Base-by-base conservation (phyloP, 768 basidiomycete species). In the Leucogyrophana mollusca region DNA sequence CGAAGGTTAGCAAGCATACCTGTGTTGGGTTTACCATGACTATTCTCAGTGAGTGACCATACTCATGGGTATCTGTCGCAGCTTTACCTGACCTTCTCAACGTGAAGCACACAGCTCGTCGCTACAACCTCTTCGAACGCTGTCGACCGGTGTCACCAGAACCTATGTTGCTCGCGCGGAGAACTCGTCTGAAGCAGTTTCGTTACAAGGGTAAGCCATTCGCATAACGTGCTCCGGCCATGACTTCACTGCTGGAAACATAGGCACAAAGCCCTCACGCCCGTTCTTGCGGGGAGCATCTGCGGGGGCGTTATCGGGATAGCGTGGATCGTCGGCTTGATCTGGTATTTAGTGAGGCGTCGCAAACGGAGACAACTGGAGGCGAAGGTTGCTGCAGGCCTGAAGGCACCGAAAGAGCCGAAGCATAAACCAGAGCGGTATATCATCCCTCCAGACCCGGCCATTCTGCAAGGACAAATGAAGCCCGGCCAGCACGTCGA, bases 401-500 rank as follows among this genome's bases (percentile, higher is more conserved):
- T 70, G 54, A 64, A 68, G 3, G 58, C 71, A 46, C 71, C 74
- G 14, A 58, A 67, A 44, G 59, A 57, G 10, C 33, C 38, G 43
- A 73, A 72, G 56, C 65, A 67, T 45, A 54, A 69, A 44, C 60
- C 66, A 43, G 73, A 77, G 54, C 73, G 66, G 38, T 66, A 80
- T 45, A 69, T 83, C 41, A 78, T 83, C 16, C 82, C 82, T 16
- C 82, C 82, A 1, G 83, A 85, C 61, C 82, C 83, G n/a, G 83
- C 82, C 33, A 70, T 84, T 23, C 59, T 83, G n/a, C 64, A 77
- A 35, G 79, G 78, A 16, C 68, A 72, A 37, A 59, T 67, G 17
- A 53, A 60, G 45, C 73, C 78, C 2, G 77, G 78, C 10, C 66
- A 73, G 46, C 42, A 51, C 23, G 36, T 59, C 34, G 50, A 58